phyloP scores from a whole-genome alignment of 768 basidiomycete species.

The Ramaria sp. region DNA sequence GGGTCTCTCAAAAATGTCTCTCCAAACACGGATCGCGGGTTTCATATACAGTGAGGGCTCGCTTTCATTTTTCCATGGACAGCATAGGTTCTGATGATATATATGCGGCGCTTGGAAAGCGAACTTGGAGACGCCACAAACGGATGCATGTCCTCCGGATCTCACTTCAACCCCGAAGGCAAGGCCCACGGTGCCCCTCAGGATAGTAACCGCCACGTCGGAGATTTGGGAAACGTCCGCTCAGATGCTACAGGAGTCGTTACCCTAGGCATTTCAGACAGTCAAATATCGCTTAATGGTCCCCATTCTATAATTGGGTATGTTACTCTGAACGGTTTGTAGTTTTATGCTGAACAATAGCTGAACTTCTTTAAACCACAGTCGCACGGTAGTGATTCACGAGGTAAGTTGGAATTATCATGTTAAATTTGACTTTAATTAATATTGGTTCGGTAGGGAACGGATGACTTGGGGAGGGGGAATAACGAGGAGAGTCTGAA shows the following conservation, averaged over 20 bases:
- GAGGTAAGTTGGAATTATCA: constrained; percentile 28
- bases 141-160: constrained; percentile 60
- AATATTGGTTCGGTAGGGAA: constrained; percentile 32
- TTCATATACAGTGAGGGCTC: constrained; percentile 65
- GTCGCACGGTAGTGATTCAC: constrained; percentile 69
- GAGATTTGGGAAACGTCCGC: constrained; percentile 67
- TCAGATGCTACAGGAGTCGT: constrained; percentile 50
- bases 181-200: constrained; percentile 56
- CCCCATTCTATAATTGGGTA: constrained; percentile 61
- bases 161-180: constrained; percentile 68
- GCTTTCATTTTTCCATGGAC: no score
- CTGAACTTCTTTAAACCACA: constrained; percentile 16
- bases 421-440: background rate
- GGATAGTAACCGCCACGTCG: constrained; percentile 50
- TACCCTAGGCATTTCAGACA: constrained; percentile 46
- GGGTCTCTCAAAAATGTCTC: constrained; percentile 54
- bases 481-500: constrained; percentile 56
- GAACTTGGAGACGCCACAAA: constrained; percentile 50
- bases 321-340: constrained; percentile 12
- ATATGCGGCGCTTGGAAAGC: constrained; percentile 14
- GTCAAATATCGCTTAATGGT: constrained; percentile 55
- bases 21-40: constrained; percentile 50
- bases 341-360: background rate
- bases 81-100: constrained; percentile 9
- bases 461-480: constrained; percentile 72